phyloP scores from a whole-genome alignment of 1,284 basidiomycete species.

The Moniliella sp. region DNA sequence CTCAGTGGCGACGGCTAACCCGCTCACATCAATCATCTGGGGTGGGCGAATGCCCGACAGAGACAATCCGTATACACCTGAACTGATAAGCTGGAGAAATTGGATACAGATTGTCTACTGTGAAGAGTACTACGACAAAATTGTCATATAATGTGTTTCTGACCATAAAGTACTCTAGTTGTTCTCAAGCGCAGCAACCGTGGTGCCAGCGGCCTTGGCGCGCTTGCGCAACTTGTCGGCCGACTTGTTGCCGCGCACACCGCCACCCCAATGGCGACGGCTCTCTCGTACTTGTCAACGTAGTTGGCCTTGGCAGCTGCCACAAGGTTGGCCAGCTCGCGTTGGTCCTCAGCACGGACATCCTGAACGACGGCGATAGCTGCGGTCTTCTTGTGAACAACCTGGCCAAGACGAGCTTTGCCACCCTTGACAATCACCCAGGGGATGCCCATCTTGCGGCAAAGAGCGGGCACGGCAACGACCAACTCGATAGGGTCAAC shows the following conservation, averaged over 20 bases:
- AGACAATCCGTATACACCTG: too few relatives aligned
- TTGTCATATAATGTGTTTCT: too few relatives aligned
- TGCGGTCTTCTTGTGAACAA: constrained; percentile 93
- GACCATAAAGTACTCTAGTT: too few relatives aligned
- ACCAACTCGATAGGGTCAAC: constrained; percentile 90
- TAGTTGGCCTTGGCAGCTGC: constrained; percentile 86
- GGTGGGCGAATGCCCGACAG: too few relatives aligned
- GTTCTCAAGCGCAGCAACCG: too few relatives aligned
- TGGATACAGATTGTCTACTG: too few relatives aligned
- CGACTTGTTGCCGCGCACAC: constrained; percentile 75
- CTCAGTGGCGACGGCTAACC: too few relatives aligned
- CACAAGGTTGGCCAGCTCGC: constrained; percentile 76
- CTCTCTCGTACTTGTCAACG: constrained; percentile 85
- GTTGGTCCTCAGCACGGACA: constrained; percentile 76
- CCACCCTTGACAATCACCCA: constrained; percentile 94
- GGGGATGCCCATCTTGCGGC: constrained; percentile 95
- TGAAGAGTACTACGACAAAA: too few relatives aligned
- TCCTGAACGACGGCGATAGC: constrained; percentile 76
- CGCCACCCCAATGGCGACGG: constrained; percentile 83
- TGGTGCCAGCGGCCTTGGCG: too few relatives aligned
- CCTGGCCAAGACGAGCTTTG: constrained; percentile 85
- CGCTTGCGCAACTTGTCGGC: constrained; percentile 78
- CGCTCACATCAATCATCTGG: too few relatives aligned
- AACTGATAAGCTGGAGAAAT: too few relatives aligned
- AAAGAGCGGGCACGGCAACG: constrained; percentile 88